phyloP scores from a whole-genome alignment of 2,329 filamentous ascomycete species.

The Hymenoscyphus linearis region DNA sequence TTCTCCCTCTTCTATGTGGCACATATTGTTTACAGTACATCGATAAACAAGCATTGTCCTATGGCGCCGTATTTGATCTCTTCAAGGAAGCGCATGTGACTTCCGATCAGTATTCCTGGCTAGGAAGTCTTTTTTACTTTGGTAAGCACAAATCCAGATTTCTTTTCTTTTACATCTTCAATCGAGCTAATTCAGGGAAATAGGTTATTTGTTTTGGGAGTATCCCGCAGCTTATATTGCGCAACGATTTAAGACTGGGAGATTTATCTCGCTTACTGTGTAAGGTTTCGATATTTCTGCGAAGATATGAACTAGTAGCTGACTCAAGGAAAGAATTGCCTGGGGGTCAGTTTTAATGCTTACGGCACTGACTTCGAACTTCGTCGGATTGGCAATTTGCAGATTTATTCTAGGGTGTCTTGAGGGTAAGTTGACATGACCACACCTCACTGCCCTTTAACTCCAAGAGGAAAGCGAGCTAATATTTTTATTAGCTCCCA shows the following conservation, averaged over 20 bases:
- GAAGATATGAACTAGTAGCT: slow-evolving; percentile 16
- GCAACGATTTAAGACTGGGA: background rate
- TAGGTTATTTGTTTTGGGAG: slow-evolving; percentile 6
- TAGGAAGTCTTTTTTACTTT: slow-evolving; percentile 42
- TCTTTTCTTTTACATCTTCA: background rate
- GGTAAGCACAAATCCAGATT: slow-evolving; percentile 23
- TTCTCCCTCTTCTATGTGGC: slow-evolving; percentile 47
- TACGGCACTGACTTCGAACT: slow-evolving; percentile 55
- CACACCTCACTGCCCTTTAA: background rate
- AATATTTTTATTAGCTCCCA: slow-evolving; percentile 54
- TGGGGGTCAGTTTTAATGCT: slow-evolving; percentile 54
- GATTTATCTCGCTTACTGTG: background rate
- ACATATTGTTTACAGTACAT: slow-evolving; percentile 50
- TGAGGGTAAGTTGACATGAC: background rate
- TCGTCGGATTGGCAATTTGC: slow-evolving; percentile 53
- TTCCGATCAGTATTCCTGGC: slow-evolving; percentile 42
- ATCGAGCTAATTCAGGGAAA: background rate
- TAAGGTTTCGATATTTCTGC: slow-evolving; percentile 9
- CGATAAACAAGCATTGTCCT: slow-evolving; percentile 40
- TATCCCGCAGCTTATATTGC: slow-evolving; percentile 6
- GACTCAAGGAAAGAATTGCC: slow-evolving; percentile 41
- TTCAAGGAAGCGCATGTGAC: slow-evolving; percentile 37
- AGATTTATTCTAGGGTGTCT: slow-evolving; percentile 56
- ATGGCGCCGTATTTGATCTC: slow-evolving; percentile 43
- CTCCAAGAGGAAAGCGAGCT: background rate